Conservation (phyloP, 139 green algal genomes). For the Asterochloris erici region DNA sequence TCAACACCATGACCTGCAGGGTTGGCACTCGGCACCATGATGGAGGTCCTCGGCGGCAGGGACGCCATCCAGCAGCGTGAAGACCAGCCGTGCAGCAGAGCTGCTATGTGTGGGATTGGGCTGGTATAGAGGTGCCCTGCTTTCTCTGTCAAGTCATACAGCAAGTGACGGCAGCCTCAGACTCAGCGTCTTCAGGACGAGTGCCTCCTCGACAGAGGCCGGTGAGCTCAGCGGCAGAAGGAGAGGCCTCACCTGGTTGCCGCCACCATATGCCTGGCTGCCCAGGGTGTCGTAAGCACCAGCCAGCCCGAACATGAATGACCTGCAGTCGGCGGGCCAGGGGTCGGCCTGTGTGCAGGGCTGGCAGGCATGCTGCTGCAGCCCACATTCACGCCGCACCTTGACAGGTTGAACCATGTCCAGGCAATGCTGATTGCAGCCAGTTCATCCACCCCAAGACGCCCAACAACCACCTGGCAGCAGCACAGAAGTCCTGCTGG, state of each 20-base stretch:
- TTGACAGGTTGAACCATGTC: constrained; percentile 24
- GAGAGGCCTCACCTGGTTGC: constrained; percentile 2
- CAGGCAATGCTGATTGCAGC: constrained; percentile 8
- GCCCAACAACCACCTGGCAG: background rate
- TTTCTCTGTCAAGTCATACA: too few species aligned
- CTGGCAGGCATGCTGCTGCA: background rate
- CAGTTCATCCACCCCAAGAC: constrained; percentile 4
- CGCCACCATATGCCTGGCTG: constrained; percentile 27
- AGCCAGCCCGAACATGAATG: constrained; percentile 8
- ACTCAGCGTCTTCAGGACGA: too few species aligned
- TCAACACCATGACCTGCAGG: constrained; percentile 15
- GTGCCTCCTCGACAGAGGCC: too few species aligned
- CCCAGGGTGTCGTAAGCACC: constrained; percentile 22
- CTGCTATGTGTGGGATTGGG: too few species aligned
- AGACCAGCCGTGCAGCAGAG: too few species aligned
- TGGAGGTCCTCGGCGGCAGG: too few species aligned
- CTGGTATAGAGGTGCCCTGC: too few species aligned
- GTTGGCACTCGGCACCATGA: too few species aligned
- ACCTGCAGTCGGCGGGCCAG: background rate
- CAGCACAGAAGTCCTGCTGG: too few species aligned
- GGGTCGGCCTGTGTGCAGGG: background rate
- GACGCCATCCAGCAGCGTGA: too few species aligned
- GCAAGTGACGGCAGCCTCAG: too few species aligned
- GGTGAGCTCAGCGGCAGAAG: too few species aligned
- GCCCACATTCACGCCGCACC: background rate